These are phyloP conservation scores for Herpetomonas samuelpessoai DNA, from an alignment of 208 protist genomes.

Conservation along the genomic window DNA sequence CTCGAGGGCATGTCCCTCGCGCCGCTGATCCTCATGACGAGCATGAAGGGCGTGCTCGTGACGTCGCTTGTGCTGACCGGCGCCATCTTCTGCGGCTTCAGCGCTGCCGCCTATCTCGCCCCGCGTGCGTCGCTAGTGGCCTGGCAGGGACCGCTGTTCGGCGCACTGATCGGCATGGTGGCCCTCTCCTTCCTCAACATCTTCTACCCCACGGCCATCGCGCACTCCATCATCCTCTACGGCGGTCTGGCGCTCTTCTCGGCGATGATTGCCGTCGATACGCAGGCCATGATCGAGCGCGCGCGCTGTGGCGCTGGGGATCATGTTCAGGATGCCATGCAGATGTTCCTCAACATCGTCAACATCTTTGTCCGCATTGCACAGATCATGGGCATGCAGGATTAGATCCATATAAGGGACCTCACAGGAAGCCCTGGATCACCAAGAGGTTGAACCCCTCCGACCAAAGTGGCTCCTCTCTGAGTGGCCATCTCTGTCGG, in stretches of 20 bases:
- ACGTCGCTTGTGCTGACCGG: conserved; percentile 79
- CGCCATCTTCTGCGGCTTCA: conserved; percentile 86
- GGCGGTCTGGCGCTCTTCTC: conserved; percentile 87
- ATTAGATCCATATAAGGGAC: too few relatives aligned
- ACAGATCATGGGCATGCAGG: conserved; percentile 77
- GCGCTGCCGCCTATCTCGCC: conserved; percentile 73
- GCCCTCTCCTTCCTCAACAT: conserved; percentile 80
- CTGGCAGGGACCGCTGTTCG: conserved; percentile 86
- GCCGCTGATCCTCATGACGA: conserved; percentile 67
- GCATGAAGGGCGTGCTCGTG: conserved; percentile 75
- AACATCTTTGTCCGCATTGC: conserved; percentile 90
- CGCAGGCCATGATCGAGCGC: conserved; percentile 89
- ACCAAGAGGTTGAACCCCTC: too few relatives aligned
- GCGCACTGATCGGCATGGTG: conserved; percentile 80
- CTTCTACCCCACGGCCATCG: conserved; percentile 85
- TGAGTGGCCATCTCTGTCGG: too few relatives aligned
- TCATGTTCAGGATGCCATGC: conserved; percentile 77
- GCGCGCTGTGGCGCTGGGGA: conserved; percentile 79
- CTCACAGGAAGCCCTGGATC: too few relatives aligned
- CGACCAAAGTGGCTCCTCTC: too few relatives aligned
- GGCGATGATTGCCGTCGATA: conserved; percentile 76
- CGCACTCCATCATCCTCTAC: conserved; percentile 84
- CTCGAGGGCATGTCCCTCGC: conserved; percentile 86
- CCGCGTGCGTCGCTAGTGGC: conserved; percentile 76
- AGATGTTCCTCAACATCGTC: conserved; percentile 85